Percentiles rank a stretch among this genome's conserved stretches.
phyloP scores from a whole-genome alignment of 768 basidiomycete species.

The Rhodotorula taiwanensis region DNA sequence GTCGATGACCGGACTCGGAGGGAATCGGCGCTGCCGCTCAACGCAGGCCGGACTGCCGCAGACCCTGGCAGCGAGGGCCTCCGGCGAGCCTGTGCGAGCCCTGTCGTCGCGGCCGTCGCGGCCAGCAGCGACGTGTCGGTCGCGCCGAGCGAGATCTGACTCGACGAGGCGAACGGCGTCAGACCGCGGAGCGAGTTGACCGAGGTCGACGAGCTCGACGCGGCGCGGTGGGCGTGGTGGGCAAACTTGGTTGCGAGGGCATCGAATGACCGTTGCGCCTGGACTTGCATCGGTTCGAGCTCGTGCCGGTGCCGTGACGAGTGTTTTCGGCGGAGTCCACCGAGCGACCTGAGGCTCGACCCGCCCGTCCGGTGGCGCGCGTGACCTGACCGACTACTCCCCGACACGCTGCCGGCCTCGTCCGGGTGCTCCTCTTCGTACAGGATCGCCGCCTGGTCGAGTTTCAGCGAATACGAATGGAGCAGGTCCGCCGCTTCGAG shows the following conservation, averaged over 20 bases:
- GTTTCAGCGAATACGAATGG: conserved; percentile 47
- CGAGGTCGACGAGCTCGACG: conserved; percentile 44
- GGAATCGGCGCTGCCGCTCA: no score
- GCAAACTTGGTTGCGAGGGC: conserved; percentile 55
- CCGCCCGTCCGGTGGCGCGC: no score
- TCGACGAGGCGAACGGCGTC: conserved; percentile 50
- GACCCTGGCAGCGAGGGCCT: no score
- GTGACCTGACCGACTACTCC: no score
- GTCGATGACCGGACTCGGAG: not conserved
- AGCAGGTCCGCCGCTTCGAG: conserved; percentile 68
- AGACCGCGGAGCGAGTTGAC: conserved; percentile 39
- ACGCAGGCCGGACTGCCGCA: no score
- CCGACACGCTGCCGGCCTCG: not conserved
- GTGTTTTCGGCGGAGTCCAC: no score
- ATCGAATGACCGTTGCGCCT: conserved; percentile 73
- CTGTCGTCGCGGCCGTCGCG: no score
- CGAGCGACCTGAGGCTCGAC: no score
- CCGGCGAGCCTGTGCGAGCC: no score
- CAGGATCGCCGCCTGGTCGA: not conserved
- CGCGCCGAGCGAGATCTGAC: conserved; percentile 47
- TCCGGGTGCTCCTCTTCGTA: not conserved
- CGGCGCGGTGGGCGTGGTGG: conserved; percentile 44
- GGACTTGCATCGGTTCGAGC: conserved; percentile 33
- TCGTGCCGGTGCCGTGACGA: not conserved
- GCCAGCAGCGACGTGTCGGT: no score